Conservation (phyloP, 345 rosid genomes). For the Punica granatum region DNA sequence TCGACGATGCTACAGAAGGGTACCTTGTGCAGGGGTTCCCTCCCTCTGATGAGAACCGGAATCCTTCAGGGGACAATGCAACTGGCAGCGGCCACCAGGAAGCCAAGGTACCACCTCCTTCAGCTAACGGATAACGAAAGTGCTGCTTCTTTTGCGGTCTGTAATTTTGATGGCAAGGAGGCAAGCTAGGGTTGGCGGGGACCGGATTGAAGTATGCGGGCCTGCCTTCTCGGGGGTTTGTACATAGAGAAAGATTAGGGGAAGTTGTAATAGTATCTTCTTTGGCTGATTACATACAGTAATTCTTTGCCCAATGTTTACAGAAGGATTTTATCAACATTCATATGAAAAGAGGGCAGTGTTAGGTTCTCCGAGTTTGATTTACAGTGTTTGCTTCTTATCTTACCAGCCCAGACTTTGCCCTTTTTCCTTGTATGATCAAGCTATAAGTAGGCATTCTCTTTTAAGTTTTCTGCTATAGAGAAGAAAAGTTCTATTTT, state of each 20-base stretch:
- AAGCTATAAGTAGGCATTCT: too few species aligned
- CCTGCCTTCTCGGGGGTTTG: not conserved
- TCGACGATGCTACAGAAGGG: not conserved
- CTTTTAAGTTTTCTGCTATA: too few species aligned
- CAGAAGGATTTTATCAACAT: not conserved
- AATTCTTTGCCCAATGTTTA: not conserved
- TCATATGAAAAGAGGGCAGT: too few species aligned
- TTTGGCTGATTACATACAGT: not conserved
- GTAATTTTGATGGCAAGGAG: not conserved
- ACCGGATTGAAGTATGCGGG: not conserved
- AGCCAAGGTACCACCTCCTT: not conserved
- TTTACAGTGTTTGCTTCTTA: too few species aligned
- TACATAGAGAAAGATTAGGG: constrained; percentile 3
- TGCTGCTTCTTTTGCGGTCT: not conserved
- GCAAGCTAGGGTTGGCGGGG: not conserved
- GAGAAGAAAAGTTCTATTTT: too few species aligned
- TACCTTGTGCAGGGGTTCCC: not conserved
- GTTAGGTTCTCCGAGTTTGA: not conserved
- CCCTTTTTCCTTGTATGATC: too few species aligned
- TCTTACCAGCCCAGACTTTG: too few species aligned
- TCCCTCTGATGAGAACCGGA: not conserved
- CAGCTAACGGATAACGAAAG: not conserved
- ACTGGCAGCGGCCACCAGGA: not conserved
- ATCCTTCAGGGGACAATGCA: not conserved
- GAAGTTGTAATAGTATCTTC: not conserved